Conservation (phyloP, 2,329 filamentous ascomycete genomes). For the Fusarium camptoceras region DNA sequence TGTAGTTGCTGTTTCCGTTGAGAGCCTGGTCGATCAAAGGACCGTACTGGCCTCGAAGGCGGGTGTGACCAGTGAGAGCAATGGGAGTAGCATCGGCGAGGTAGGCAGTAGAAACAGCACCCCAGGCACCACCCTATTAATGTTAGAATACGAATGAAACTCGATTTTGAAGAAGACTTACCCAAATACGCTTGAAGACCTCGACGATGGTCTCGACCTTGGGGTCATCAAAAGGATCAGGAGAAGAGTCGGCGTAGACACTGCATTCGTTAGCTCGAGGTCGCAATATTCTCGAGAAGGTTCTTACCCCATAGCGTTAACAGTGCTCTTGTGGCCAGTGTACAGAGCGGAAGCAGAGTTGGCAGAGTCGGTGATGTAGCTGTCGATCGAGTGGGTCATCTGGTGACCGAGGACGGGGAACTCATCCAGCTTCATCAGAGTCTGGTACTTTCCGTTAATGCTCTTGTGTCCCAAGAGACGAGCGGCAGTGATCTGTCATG, state of each 20-base stretch:
- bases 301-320: constrained; percentile 77
- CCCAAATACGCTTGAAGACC: constrained; percentile 77
- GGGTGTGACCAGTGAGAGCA: constrained; percentile 78
- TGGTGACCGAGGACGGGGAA: constrained; percentile 89
- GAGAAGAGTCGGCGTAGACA: constrained; percentile 82
- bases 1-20: constrained; percentile 81
- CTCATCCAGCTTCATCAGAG: constrained; percentile 79
- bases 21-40: constrained; percentile 81
- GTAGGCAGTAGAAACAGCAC: constrained; percentile 82
- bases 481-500: constrained; percentile 73
- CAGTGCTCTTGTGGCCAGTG: constrained; percentile 84
- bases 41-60: constrained; percentile 75
- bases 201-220: constrained; percentile 88
- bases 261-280: constrained; percentile 45
- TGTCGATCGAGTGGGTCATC: constrained; percentile 89
- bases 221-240: constrained; percentile 80
- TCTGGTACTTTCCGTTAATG: constrained; percentile 87
- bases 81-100: constrained; percentile 86
- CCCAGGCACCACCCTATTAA: constrained; percentile 64
- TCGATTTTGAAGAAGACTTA: constrained; percentile 51
- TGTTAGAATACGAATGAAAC: constrained; percentile 22
- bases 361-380: constrained; percentile 87
- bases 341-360: constrained; percentile 87
- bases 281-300: not conserved
- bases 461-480: constrained; percentile 84